Evolutionary conservation across 2,329 filamentous ascomycete genomes (phyloP), one percentile per base, ranked within the genome.

Genomic region (Aspergillus thermomutatus): DNA sequence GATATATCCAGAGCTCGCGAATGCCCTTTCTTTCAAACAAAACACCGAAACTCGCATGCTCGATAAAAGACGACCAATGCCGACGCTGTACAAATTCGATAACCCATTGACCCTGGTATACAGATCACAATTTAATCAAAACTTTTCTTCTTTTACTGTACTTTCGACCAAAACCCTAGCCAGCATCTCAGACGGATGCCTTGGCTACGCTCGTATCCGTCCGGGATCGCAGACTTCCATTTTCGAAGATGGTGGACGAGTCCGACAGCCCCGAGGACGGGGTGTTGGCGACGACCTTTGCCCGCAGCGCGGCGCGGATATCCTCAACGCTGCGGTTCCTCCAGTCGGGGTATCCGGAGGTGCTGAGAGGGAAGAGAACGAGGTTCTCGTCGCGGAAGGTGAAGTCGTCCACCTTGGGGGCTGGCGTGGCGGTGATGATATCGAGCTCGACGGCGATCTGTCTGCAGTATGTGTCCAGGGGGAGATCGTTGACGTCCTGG

Each of bases 401-500:
- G 60, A 86, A 88, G 21, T 84, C 76, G 3, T 76, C 69, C 47
- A 77, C 74, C 40, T 75, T 75, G 2, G 83, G 83, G 37, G 82
- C 74, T 1, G 82, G 80, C 10, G 75, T 78, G 54, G 84, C 81
- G 23, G 87, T 86, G 63, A 93, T 85, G 56, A 89, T 84, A 68
- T 93, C 88, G 64, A 94, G 79, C 65, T 95, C 91, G 31, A 82
- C 73, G 23, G 87, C 84, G 45, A 94, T 81, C 67, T 92, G 88
- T 40, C 87, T 82, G 75, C 90, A 94, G 79, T 87, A 95, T 14
- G 81, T 77, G 68, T 93, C 90, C 2, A 92, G 80, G 0, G 88
- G 88, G 45, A 92, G 76, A 72, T 94, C 90, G 69, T 94, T 94
- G 64, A 92, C 90, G 61, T 94, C 90, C 61, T 86, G 81, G 56